These are phyloP conservation scores for Alloteropsis semialata DNA, from an alignment of 176 grass and related monocot species.

Conservation along the genomic window DNA sequence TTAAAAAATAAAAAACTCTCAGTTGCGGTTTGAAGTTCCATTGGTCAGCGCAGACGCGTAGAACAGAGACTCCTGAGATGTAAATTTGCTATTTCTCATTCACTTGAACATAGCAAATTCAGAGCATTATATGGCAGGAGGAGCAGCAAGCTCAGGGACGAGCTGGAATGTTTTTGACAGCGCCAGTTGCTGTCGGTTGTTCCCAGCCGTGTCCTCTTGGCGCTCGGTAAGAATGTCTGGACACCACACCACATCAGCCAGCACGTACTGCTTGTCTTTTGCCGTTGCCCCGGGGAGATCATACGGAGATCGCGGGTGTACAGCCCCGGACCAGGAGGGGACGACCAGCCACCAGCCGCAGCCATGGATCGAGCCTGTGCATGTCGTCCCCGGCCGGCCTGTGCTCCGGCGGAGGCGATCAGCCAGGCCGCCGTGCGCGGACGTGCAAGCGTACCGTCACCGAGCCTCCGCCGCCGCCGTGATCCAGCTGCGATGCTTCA, in stretches of 20 bases:
- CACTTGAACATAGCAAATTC: no score
- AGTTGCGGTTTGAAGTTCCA: no score
- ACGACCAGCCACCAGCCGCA: neutral
- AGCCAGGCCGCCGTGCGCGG: neutral
- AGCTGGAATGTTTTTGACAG: no score
- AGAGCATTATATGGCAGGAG: no score
- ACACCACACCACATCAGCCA: neutral
- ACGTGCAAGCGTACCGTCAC: neutral
- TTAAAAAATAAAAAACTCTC: no score
- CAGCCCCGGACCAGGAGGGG: neutral
- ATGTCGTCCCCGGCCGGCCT: no score
- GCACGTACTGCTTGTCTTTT: neutral
- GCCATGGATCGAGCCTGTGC: no score
- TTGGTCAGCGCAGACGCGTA: no score
- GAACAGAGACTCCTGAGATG: no score
- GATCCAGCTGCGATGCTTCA: neutral
- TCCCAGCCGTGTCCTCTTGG: neutral
- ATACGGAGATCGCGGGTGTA: slow-evolving; percentile 8
- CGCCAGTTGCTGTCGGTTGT: neutral
- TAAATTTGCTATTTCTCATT: no score
- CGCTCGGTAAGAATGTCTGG: neutral
- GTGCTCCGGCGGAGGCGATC: neutral
- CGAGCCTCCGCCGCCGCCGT: neutral
- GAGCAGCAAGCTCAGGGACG: no score
- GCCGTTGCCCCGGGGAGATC: neutral